Evolutionary conservation across 2,329 filamentous ascomycete genomes (phyloP), one percentile per base, ranked within the genome.

Genomic region (Fusarium sp.): DNA sequence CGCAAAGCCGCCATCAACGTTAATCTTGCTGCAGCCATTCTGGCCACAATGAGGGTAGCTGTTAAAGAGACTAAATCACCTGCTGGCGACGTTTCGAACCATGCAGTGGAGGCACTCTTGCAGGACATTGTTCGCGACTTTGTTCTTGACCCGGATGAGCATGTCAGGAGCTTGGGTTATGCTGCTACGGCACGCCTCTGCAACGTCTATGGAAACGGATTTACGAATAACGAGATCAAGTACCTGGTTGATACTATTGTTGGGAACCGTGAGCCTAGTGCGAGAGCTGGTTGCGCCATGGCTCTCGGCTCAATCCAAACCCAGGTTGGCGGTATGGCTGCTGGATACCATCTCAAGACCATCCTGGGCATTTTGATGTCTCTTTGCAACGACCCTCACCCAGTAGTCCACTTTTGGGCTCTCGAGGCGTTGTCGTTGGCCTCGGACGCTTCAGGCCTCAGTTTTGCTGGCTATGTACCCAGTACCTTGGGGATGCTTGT

Each of bases 321-420:
- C 15, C 93, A 97, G 74, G 91, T 99, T 31, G 96, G 95, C 54
- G 94, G 95, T 53, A 98, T 99, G 93, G 95, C 95, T 49, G 95
- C 95, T 51, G 93, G 93, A 4, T 93, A 95, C 70, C 95, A 99
- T 74, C 83, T 99, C 46, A 98, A 98, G 79, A 97, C 93, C 2
- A 97, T 99, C 45, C 85, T 97, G n/a, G 91, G 94, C 15, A 96
- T 99, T 35, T 80, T 99, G n/a, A 96, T 98, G 91, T 98, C 95
- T 7, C 83, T 99, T 9, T 94, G 93, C 75, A 97, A 93, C 68
- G 95, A 99, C 72, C 92, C 94, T 19, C 95, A 99, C 74, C 93
- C 95, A 0, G 89, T 91, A 1, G 95, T 99, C 8, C 95, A 99
- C 76, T 97, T 94, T 73, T 98, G 93, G 93, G 94, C 96, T 3